Base-by-base conservation (phyloP, 1,284 basidiomycete genomes). In the Cryptococcus sp. region DNA sequence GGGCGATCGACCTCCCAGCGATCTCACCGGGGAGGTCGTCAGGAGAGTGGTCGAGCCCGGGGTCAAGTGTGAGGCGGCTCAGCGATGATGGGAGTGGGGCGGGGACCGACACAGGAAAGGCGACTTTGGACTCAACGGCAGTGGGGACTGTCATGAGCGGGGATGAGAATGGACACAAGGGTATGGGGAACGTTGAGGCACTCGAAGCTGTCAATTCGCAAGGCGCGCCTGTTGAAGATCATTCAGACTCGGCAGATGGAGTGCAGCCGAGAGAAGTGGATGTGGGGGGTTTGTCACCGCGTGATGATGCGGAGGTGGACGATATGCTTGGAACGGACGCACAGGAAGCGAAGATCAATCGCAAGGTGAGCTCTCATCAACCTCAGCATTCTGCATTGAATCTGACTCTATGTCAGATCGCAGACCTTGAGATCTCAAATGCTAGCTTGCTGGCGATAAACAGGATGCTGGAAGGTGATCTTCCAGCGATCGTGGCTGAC, bases 341-440 rank as follows among this genome's bases (percentile, higher is more conserved):
- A 15, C 58, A 67, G 9, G 65, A 70, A 49, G 73, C 71, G 6
- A 70, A 69, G 39, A 57, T 74, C 21, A 68, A 76, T 49, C 55
- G 73, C 11, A 76, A 76, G 60, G 72, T 72, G 43, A 51, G 68
- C 55, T 23, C 55, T 23, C 43, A 53, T 23, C 48, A 37, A 33
- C 8, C 37, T 21, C 8, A 21, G 37, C 39, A 4, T 7, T 15
- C 33, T 1, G 4, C 5, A 18, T 28, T 1, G 16, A 42, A 18
- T 4, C 49, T 59, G 51, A 49, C 16, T 16, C 28, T 13, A 21
- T 28, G 40, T 6, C 59, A 76, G 73, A 67, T 75, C 42, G 74
- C 74, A 15, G 75, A 77, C 59, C 55, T 77, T 1, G 74, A 76
- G 39, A 77, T 77, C 46, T 72, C 69, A 11, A 77, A 77, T 54